phyloP scores from a whole-genome alignment of 78 protist genomes.

The Pigoraptor vietnamica region DNA sequence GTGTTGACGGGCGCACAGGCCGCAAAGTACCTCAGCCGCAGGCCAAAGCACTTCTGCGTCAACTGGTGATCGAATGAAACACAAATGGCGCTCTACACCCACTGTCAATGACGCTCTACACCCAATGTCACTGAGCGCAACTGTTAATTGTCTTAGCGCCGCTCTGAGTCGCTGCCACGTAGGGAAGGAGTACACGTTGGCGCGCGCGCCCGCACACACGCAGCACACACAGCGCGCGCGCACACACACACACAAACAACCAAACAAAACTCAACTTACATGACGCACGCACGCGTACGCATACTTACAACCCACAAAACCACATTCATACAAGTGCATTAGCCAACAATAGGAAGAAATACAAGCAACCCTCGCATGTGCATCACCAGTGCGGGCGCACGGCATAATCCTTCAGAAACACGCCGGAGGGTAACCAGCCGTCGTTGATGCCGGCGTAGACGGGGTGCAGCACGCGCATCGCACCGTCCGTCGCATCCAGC shows the following conservation, averaged over 20 bases:
- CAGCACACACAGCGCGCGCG: no score
- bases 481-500: conserved; percentile 88
- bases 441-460: conserved; percentile 22
- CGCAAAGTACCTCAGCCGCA: no score
- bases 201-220: background rate
- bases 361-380: background rate
- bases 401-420: background rate
- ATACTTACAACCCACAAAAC: background rate
- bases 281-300: background rate
- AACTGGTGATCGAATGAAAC: no score
- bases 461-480: conserved; percentile 89
- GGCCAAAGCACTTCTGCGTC: no score
- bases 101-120: no score
- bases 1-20: no score
- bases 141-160: no score
- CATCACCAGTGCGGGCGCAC: background rate
- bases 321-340: background rate
- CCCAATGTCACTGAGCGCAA: no score
- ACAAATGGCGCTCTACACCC: no score
- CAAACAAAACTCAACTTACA: background rate
- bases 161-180: no score
- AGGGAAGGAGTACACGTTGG: background rate
- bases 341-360: background rate
- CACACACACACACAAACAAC: background rate
- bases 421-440: background rate